Evolutionary conservation across 345 rosid species (phyloP), one percentile per base, ranked within the genome.

Genomic region (Cochlearia excelsa): DNA sequence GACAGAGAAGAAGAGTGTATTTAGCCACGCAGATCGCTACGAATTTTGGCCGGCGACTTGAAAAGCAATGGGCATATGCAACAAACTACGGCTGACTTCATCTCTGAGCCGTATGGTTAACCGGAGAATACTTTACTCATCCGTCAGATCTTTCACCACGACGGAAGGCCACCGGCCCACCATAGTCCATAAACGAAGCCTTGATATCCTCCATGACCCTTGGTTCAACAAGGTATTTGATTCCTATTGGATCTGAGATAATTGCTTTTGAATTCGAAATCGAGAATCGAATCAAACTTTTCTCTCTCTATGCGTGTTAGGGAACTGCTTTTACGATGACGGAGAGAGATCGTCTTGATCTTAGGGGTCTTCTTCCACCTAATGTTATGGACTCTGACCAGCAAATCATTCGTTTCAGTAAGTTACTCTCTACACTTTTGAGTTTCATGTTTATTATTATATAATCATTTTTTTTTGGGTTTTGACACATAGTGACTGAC

Each of bases 301-400:
- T 7, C n/a, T 39, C n/a, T 33, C 5, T 33, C 35, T 3, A 33
- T 33, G 23, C 23, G 23, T 33, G 26, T 31, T 55, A 88, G 99
- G 99, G 99, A 26, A 92, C 99, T 9, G 94, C 94, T 1, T 92
- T 93, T 74, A 83, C 97, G 5, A 85, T 88, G 79, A 93, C 99
- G 27, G 99, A 93, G 68, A 77, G 99, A 65, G 89, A 89, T 40
- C 95, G 97, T 54, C 89, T 93, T 2, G 97, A 93, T 73, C 94
- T 93, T 16, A 87, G 99, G 26, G 99, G 99, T 10, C 87, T 93
- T 65, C 97, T 93, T 41, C 99, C 99, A 57, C 94, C 99, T 2
- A 85, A 77, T 63, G 82, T 86, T 27, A 81, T 89, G 99, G 71
- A 89, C 56, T 67, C 95, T 40, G 81, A 83, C 1, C 99, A 88